A percentile compares a stretch with the other conserved stretches of the same genome.
Conservation (phyloP, 148 eudicot species). For the Vaccinium vitisidaea region DNA sequence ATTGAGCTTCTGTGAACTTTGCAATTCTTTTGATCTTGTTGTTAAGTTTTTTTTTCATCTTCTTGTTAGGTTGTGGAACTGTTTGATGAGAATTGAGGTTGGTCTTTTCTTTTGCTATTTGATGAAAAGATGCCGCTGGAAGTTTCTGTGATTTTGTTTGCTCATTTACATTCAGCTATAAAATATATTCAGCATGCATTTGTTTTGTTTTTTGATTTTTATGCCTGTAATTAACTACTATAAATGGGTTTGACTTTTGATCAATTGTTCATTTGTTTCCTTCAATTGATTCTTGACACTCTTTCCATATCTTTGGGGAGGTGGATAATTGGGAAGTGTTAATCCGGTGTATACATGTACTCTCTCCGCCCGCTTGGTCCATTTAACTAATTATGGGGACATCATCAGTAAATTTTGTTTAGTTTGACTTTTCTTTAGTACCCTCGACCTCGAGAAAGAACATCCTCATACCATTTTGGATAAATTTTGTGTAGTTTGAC, state of each 20-base stretch:
- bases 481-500: not conserved
- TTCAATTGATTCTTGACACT: not conserved
- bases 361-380: not conserved
- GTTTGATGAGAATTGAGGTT: constrained; percentile 4
- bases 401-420: not conserved
- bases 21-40: not conserved
- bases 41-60: not conserved
- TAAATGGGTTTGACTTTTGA: not conserved
- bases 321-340: constrained; percentile 10
- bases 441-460: not conserved
- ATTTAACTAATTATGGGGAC: not conserved
- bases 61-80: not conserved
- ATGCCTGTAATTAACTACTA: not conserved
- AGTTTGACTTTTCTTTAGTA: not conserved
- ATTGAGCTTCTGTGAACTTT: not conserved
- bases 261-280: not conserved
- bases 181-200: not conserved
- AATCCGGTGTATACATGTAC: not conserved
- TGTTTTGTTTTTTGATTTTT: constrained; percentile 1
- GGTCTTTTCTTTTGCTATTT: not conserved
- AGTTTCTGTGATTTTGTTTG: not conserved
- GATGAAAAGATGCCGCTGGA: not conserved
- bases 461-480: not conserved
- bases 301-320: not conserved
- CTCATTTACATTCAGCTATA: not conserved